A percentile compares a stretch with the other conserved stretches of the same genome.
phyloP scores from a whole-genome alignment of 176 grass and related monocot species.

The maize (Zea mays) region Zm-B73-REFERENCE-NAM-5.0 NC_050098.1:23830501-23831000 shows the following conservation, averaged over 20 bases:
- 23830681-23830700: not conserved
- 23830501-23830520: slow-evolving; percentile 68
- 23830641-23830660: not conserved
- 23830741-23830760: not conserved
- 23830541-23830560: slow-evolving; percentile 61
- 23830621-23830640: not conserved
- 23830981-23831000: slow-evolving; percentile 2
- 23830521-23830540: slow-evolving; percentile 66
- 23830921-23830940: not conserved
- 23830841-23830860: too few species aligned
- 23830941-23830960: not conserved
- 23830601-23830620: not conserved
- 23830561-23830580: slow-evolving; percentile 6
- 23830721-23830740: slow-evolving; percentile 4
- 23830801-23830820: too few species aligned
- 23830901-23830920: not conserved
- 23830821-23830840: too few species aligned
- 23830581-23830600: not conserved
- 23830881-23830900: too few species aligned
- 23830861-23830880: too few species aligned
- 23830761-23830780: too few species aligned
- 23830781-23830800: too few species aligned
- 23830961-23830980: not conserved
- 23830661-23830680: not conserved
- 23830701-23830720: not conserved